Conservation (phyloP, 148 eudicot genomes). For the Rhododendron simsii region DNA sequence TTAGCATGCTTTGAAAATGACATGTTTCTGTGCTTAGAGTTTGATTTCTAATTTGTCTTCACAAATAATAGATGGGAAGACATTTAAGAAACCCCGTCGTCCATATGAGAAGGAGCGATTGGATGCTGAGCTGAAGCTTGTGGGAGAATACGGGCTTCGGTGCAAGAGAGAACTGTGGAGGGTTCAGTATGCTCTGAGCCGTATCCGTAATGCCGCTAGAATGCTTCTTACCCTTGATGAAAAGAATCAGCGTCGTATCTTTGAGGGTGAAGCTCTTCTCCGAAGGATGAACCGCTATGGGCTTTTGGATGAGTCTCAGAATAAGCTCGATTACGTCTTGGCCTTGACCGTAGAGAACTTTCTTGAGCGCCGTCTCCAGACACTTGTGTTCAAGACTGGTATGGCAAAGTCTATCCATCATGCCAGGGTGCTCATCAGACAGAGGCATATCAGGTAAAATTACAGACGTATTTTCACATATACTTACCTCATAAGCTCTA, state of each 20-base stretch:
- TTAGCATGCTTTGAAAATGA: background rate
- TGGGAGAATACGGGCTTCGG: conserved; percentile 35
- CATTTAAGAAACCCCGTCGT: conserved; percentile 41
- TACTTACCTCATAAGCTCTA: background rate
- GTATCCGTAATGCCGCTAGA: conserved; percentile 31
- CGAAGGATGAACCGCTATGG: conserved; percentile 36
- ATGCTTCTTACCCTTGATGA: conserved; percentile 36
- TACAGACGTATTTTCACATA: background rate
- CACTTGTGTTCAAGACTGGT: conserved; percentile 36
- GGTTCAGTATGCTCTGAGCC: conserved; percentile 33
- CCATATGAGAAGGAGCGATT: conserved; percentile 40
- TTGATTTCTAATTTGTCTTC: background rate
- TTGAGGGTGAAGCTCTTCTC: conserved; percentile 38
- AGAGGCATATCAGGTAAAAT: conserved; percentile 31
- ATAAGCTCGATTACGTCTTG: conserved; percentile 40
- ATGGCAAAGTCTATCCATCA: conserved; percentile 43
- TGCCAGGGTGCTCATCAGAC: conserved; percentile 36
- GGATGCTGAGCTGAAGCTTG: conserved; percentile 39
- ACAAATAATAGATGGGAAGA: conserved; percentile 27
- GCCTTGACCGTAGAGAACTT: conserved; percentile 38
- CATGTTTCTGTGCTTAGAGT: background rate
- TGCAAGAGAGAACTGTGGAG: conserved; percentile 37
- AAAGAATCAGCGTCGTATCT: conserved; percentile 36
- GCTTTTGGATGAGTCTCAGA: conserved; percentile 35
- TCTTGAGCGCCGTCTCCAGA: conserved; percentile 38